Evolutionary conservation across 2,329 filamentous ascomycete species (phyloP).

Genomic region (Neurospora sp.): DNA sequence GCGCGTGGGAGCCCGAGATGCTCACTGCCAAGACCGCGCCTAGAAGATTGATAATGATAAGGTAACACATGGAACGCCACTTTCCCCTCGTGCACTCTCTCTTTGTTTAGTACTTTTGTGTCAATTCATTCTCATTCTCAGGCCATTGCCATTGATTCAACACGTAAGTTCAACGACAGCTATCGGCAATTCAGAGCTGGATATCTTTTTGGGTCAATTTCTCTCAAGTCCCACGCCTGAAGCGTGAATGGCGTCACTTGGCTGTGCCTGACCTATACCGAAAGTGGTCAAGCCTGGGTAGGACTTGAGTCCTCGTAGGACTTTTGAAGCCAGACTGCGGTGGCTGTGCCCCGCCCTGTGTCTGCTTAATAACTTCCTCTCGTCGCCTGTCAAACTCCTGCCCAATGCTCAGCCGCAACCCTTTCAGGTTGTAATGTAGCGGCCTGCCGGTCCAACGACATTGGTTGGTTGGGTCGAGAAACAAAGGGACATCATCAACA

Average conservation of each 20-base stretch:
- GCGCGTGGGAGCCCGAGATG: no score
- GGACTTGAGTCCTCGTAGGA: conserved; percentile 9
- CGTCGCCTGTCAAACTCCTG: not conserved
- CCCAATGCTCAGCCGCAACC: not conserved
- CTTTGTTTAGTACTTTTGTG: not conserved
- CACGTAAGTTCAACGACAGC: not conserved
- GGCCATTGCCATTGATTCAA: not conserved
- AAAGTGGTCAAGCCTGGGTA: conserved; percentile 4
- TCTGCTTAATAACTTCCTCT: not conserved
- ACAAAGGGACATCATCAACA: not conserved
- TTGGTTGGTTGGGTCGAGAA: not conserved
- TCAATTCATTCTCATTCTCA: not conserved
- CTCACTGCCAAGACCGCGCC: not conserved
- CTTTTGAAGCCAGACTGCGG: conserved; percentile 1
- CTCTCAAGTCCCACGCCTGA: conserved; percentile 1
- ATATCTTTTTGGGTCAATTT: not conserved
- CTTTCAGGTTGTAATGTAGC: not conserved
- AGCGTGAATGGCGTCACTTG: conserved; percentile 3
- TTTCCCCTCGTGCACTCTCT: not conserved
- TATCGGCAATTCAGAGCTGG: not conserved
- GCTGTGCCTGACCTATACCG: conserved; percentile 10
- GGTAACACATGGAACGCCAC: not conserved
- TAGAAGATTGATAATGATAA: not conserved
- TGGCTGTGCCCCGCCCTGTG: conserved; percentile 7
- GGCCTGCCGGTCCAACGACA: not conserved